Conservation (phyloP, 2,329 filamentous ascomycete genomes). For the Epichloe uncinata region DNA sequence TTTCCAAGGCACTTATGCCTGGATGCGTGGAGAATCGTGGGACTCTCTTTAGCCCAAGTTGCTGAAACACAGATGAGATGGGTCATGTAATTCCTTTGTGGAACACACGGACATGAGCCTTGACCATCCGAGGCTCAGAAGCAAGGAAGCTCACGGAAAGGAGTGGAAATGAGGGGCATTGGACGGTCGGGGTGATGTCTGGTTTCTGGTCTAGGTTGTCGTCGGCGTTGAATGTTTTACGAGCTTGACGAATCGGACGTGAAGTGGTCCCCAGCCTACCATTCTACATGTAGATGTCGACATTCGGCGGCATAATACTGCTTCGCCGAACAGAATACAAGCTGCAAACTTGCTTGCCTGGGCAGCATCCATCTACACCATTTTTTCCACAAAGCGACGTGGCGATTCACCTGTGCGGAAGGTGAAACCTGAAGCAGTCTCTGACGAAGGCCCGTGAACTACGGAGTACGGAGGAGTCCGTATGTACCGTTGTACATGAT, state of each 20-base stretch:
- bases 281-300: too few species aligned
- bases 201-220: too few species aligned
- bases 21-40: neutral
- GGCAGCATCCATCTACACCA: too few species aligned
- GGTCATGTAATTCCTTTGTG: neutral
- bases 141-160: neutral
- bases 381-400: neutral
- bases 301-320: too few species aligned
- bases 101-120: neutral
- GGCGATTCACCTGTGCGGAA: neutral
- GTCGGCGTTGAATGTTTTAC: too few species aligned
- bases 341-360: too few species aligned
- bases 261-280: too few species aligned
- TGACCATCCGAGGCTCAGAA: neutral
- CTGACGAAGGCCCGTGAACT: neutral
- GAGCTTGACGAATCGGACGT: too few species aligned
- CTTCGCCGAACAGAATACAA: too few species aligned
- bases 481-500: too few species aligned
- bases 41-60: neutral
- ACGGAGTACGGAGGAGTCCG: neutral
- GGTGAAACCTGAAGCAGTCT: neutral
- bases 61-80: neutral
- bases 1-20: neutral
- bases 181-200: neutral
- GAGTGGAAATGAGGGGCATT: neutral